Percentiles rank a stretch among this genome's conserved stretches.
Evolutionary conservation across 179 eudicot genomes (phyloP).

Genomic region (Nepenthes alata): DNA sequence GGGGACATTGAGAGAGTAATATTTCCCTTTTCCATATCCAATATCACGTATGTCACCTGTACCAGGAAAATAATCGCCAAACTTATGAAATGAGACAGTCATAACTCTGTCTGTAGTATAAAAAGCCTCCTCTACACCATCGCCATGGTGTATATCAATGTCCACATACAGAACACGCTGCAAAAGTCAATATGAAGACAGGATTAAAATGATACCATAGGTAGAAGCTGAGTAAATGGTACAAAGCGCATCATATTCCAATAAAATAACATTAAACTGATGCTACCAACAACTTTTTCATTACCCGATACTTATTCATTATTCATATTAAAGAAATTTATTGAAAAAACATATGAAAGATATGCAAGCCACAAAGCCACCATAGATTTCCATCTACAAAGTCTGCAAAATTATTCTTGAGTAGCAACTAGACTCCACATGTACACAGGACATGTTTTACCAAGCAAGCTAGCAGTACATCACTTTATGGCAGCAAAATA

Average conservation of each 20-base stretch:
- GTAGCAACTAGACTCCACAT: too few species aligned
- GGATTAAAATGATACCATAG: background rate
- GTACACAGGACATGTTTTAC: too few species aligned
- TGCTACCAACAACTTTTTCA: too few species aligned
- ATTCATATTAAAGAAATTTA: too few species aligned
- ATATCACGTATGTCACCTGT: constrained; percentile 67
- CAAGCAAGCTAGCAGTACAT: too few species aligned
- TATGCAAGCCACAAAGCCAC: too few species aligned
- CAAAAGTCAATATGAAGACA: constrained; percentile 10
- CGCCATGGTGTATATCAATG: constrained; percentile 76
- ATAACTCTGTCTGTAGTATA: constrained; percentile 73
- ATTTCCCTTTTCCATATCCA: constrained; percentile 65
- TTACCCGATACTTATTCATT: too few species aligned
- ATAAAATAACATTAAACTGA: too few species aligned
- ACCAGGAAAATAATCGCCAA: constrained; percentile 76
- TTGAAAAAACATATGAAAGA: too few species aligned
- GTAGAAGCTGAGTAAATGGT: background rate
- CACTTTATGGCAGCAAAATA: too few species aligned
- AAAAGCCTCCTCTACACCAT: constrained; percentile 75
- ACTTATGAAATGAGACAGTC: constrained; percentile 74
- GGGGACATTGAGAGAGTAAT: constrained; percentile 75
- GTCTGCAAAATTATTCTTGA: too few species aligned
- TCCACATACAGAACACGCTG: constrained; percentile 75
- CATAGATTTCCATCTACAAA: too few species aligned
- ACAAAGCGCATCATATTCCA: background rate